A percentile compares a stretch with the other conserved stretches of the same genome.
phyloP scores from a whole-genome alignment of 2,329 filamentous ascomycete species.

The Clonostachys rhizophaga region DNA sequence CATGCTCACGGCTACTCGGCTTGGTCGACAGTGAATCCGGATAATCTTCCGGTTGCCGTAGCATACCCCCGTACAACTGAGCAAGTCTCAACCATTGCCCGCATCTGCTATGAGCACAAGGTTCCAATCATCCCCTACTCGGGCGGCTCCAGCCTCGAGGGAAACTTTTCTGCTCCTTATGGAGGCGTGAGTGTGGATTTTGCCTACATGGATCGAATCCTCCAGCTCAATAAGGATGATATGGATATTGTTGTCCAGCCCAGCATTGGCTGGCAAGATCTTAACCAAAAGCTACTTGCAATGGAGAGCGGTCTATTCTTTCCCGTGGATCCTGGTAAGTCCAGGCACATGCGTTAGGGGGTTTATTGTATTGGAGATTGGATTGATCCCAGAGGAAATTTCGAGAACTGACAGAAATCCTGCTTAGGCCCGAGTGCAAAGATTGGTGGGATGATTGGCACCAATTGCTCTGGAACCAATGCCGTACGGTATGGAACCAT shows the following conservation, averaged over 20 bases:
- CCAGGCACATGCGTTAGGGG: not conserved
- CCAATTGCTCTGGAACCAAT: conserved; percentile 74
- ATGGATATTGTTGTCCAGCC: conserved; percentile 94
- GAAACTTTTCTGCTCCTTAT: conserved; percentile 82
- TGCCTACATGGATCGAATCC: conserved; percentile 76
- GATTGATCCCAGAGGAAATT: too few relatives aligned
- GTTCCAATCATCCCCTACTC: conserved; percentile 86
- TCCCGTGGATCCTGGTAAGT: conserved; percentile 74
- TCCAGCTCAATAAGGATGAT: conserved; percentile 77
- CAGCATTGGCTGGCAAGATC: conserved; percentile 84
- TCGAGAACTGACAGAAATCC: not conserved
- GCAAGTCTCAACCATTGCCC: conserved; percentile 54
- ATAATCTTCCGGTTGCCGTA: conserved; percentile 57
- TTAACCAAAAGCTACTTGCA: conserved; percentile 69
- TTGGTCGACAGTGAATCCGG: conserved; percentile 60
- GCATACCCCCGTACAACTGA: conserved; percentile 58
- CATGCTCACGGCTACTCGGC: conserved; percentile 61
- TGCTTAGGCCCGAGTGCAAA: conserved; percentile 55
- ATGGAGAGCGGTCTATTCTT: conserved; percentile 79
- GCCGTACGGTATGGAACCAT: conserved; percentile 79
- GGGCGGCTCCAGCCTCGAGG: conserved; percentile 81
- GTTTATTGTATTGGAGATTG: too few relatives aligned
- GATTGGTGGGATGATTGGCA: conserved; percentile 81
- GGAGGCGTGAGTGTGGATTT: conserved; percentile 91
- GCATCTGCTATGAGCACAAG: conserved; percentile 72